Percentiles rank a stretch among this genome's conserved stretches.
Evolutionary conservation across 2,329 filamentous ascomycete genomes (phyloP).

Genomic region (Fusarium nanum): DNA sequence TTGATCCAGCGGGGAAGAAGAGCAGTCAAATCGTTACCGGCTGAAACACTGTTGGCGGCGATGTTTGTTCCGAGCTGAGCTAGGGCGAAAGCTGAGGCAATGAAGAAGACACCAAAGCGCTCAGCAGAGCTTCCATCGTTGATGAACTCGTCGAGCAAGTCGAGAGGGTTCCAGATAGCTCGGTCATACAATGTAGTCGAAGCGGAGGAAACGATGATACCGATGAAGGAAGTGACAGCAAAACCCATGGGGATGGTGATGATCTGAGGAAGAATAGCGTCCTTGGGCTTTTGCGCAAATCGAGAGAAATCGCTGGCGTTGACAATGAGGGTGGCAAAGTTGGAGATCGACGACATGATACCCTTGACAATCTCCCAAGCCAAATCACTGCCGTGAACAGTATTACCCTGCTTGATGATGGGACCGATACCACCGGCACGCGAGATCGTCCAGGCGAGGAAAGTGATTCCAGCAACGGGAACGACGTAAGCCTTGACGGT

Average conservation of each 20-base stretch:
- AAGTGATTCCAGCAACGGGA: conserved; percentile 83
- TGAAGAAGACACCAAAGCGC: conserved; percentile 81
- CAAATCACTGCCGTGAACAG: conserved; percentile 72
- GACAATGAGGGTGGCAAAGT: conserved; percentile 88
- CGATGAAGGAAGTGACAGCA: conserved; percentile 84
- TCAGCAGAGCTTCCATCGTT: conserved; percentile 74
- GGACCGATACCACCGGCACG: conserved; percentile 86
- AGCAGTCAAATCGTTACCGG: conserved; percentile 84
- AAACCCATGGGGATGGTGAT: conserved; percentile 78
- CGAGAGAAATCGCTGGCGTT: conserved; percentile 87
- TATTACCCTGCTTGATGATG: conserved; percentile 77
- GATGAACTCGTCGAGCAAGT: conserved; percentile 74
- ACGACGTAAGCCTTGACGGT: conserved; percentile 90
- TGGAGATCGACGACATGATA: conserved; percentile 89
- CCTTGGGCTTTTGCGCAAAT: conserved; percentile 80
- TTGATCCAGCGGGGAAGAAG: conserved; percentile 83
- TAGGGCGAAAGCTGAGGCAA: conserved; percentile 76
- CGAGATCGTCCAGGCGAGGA: conserved; percentile 88
- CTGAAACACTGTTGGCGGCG: conserved; percentile 85
- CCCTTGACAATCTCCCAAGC: conserved; percentile 87
- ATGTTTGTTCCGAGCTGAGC: conserved; percentile 90
- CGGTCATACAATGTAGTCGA: conserved; percentile 74
- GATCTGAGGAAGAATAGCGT: conserved; percentile 85
- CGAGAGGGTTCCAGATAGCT: conserved; percentile 79
- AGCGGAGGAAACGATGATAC: conserved; percentile 81